phyloP scores from a whole-genome alignment of 192 early-diverging fungal genomes.

The Mortierella antarctica region DNA sequence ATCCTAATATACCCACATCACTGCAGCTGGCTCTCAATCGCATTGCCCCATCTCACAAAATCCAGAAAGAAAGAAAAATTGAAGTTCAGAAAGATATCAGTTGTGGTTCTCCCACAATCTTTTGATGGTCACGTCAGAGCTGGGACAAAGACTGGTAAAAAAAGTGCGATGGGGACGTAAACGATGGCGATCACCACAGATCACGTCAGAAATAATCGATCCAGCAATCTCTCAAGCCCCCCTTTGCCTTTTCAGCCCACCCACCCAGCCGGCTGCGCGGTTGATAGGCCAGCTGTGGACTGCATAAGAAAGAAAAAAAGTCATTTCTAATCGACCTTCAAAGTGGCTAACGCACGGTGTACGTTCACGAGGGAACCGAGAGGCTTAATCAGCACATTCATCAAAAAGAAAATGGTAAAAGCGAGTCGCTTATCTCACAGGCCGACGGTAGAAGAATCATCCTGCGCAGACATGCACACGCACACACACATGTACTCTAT shows the following conservation, averaged over 20 bases:
- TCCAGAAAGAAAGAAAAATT: not conserved
- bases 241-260: not conserved
- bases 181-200: conserved; percentile 26
- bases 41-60: not conserved
- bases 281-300: too few species aligned
- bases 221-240: not conserved
- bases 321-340: too few species aligned
- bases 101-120: not conserved
- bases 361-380: too few species aligned
- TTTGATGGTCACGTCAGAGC: conserved; percentile 5
- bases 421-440: too few species aligned
- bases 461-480: too few species aligned
- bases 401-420: too few species aligned
- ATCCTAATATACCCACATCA: too few species aligned
- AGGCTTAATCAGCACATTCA: conserved; percentile 4
- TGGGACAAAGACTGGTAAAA: conserved; percentile 1
- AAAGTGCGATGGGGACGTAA: not conserved
- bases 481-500: too few species aligned
- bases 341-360: too few species aligned
- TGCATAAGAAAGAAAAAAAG: too few species aligned
- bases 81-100: conserved; percentile 3
- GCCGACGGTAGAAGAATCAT: too few species aligned
- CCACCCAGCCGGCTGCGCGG: too few species aligned
- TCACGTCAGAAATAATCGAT: conserved; percentile 38
- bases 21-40: not conserved